A percentile compares a stretch with the other conserved stretches of the same genome.
phyloP scores from a whole-genome alignment of 2,329 filamentous ascomycete genomes.

The Emergomyces africanus region DNA sequence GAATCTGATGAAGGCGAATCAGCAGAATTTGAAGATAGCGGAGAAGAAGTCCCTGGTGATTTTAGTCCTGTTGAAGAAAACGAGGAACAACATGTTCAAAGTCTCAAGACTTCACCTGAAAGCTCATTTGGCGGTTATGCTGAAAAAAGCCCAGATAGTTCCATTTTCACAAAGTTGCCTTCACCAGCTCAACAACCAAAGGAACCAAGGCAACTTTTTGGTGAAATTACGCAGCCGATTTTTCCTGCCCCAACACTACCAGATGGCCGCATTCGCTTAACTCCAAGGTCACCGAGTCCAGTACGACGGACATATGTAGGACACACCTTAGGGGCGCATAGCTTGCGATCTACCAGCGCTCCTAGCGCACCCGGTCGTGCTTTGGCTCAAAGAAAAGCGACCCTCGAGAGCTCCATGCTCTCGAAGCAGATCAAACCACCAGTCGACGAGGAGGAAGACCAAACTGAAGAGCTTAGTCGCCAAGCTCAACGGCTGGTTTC shows the following conservation, averaged over 20 bases:
- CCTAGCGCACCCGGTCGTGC: slow-evolving; percentile 26
- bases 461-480: slow-evolving; percentile 18
- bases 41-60: slow-evolving; percentile 34
- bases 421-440: slow-evolving; percentile 15
- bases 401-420: slow-evolving; percentile 22
- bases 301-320: slow-evolving; percentile 22
- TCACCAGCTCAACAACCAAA: slow-evolving; percentile 18
- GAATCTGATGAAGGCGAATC: slow-evolving; percentile 21
- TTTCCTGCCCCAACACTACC: slow-evolving; percentile 26
- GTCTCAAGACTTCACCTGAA: slow-evolving; percentile 30
- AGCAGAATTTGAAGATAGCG: slow-evolving; percentile 34
- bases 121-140: slow-evolving; percentile 31
- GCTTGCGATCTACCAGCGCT: slow-evolving; percentile 26
- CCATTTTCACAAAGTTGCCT: slow-evolving; percentile 28
- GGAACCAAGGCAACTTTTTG: slow-evolving; percentile 27
- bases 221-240: slow-evolving; percentile 29
- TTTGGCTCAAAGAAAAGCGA: slow-evolving; percentile 28
- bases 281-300: slow-evolving; percentile 35
- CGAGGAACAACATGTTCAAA: slow-evolving; percentile 18
- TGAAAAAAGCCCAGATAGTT: slow-evolving; percentile 26
- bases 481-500: slow-evolving; percentile 22
- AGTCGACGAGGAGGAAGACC: slow-evolving; percentile 18
- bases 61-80: slow-evolving; percentile 20
- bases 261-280: slow-evolving; percentile 16
- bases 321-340: slow-evolving; percentile 20